Percentiles rank a stretch among this genome's conserved stretches.
These are phyloP conservation scores for Xylogone sp. DNA, from an alignment of 2,329 filamentous ascomycete genomes.

Conservation along the genomic window DNA sequence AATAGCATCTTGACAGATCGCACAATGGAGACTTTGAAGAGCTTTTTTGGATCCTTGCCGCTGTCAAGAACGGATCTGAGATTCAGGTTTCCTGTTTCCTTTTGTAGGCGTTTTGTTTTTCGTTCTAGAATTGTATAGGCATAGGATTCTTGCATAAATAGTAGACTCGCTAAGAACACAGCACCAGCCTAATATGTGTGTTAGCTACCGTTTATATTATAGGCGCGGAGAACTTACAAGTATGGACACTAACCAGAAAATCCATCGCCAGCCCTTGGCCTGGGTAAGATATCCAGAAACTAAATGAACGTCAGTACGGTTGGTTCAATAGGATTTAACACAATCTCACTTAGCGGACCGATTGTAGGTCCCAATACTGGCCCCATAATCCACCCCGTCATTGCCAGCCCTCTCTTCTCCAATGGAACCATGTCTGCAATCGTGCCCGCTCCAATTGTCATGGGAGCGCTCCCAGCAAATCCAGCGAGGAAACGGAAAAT, in stretches of 20 bases:
- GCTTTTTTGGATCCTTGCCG: slow-evolving; percentile 22
- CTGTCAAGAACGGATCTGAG: slow-evolving; percentile 39
- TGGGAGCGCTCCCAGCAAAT: slow-evolving; percentile 45
- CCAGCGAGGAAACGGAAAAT: slow-evolving; percentile 59
- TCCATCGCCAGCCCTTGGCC: slow-evolving; percentile 32
- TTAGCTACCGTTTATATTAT: neutral
- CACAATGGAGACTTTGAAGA: slow-evolving; percentile 30
- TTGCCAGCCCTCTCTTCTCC: slow-evolving; percentile 44
- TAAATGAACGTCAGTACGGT: slow-evolving; percentile 16
- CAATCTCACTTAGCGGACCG: slow-evolving; percentile 24
- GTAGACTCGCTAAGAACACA: slow-evolving; percentile 29
- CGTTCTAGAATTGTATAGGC: slow-evolving; percentile 40
- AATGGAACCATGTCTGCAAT: slow-evolving; percentile 47
- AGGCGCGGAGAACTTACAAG: slow-evolving; percentile 41
- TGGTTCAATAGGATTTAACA: neutral
- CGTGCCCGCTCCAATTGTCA: slow-evolving; percentile 50
- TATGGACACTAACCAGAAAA: slow-evolving; percentile 31
- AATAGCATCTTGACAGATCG: slow-evolving; percentile 36
- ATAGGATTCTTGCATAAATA: slow-evolving; percentile 42
- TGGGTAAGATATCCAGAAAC: slow-evolving; percentile 28
- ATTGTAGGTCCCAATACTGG: slow-evolving; percentile 27
- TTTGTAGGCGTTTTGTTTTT: slow-evolving; percentile 37
- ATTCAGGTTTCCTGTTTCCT: slow-evolving; percentile 43
- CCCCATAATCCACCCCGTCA: slow-evolving; percentile 34
- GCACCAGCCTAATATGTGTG: slow-evolving; percentile 20